phyloP scores from a whole-genome alignment of 352 stramenopile species.

The Phytophthora megakarya region DNA sequence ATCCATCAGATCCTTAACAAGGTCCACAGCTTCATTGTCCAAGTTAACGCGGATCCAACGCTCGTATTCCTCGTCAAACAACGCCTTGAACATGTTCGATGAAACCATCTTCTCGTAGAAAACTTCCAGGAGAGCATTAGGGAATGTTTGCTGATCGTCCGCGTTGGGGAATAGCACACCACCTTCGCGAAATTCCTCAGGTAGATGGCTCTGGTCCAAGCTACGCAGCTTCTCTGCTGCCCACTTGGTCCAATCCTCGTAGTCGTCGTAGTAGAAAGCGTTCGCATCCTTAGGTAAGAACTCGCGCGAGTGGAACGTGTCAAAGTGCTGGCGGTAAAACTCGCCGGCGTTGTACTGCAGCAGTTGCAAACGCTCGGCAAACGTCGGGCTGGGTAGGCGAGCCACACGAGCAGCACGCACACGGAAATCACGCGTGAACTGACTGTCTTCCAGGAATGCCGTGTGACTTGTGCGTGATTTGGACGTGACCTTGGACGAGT shows the following conservation, averaged over 20 bases:
- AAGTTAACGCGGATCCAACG: slow-evolving; percentile 66
- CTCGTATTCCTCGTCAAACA: slow-evolving; percentile 59
- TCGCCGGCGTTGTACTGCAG: slow-evolving; percentile 75
- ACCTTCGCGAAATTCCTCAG: slow-evolving; percentile 59
- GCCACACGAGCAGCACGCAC: slow-evolving; percentile 57
- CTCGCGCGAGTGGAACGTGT: slow-evolving; percentile 78
- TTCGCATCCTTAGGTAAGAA: slow-evolving; percentile 60
- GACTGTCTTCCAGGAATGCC: slow-evolving; percentile 61
- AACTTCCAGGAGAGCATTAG: slow-evolving; percentile 64
- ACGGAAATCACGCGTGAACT: slow-evolving; percentile 76
- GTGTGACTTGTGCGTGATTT: slow-evolving; percentile 79
- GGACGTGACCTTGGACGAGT: slow-evolving; percentile 64
- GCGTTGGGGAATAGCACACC: slow-evolving; percentile 56
- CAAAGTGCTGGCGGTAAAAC: slow-evolving; percentile 82
- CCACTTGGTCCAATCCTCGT: slow-evolving; percentile 65
- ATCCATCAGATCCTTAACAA: slow-evolving; percentile 44
- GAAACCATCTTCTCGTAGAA: slow-evolving; percentile 54
- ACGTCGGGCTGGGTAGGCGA: slow-evolving; percentile 68
- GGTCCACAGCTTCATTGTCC: slow-evolving; percentile 53
- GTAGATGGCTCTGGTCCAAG: slow-evolving; percentile 44
- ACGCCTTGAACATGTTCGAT: slow-evolving; percentile 65
- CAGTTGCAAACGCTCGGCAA: slow-evolving; percentile 71
- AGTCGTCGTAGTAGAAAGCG: slow-evolving; percentile 55
- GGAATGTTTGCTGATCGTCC: slow-evolving; percentile 57
- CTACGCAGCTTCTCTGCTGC: slow-evolving; percentile 45